A percentile compares a stretch with the other conserved stretches of the same genome.
These are phyloP conservation scores for Yamadazyma nakazawae DNA, from an alignment of 805 yeast species.

Conservation along the genomic window DNA sequence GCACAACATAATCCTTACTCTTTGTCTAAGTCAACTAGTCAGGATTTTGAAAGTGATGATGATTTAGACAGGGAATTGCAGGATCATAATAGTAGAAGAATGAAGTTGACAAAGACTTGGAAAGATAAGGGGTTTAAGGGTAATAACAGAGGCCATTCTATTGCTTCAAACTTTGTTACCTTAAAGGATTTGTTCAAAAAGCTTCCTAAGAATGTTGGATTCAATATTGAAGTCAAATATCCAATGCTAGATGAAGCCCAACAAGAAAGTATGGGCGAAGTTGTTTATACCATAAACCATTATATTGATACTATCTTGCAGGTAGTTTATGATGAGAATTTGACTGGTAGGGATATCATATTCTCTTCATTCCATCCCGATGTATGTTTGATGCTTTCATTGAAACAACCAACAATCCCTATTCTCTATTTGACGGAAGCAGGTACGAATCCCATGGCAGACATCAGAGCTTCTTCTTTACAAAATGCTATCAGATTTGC, in stretches of 20 bases:
- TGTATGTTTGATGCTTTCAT: constrained; percentile 74
- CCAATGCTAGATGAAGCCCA: constrained; percentile 95
- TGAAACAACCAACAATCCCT: constrained; percentile 93
- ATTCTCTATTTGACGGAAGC: constrained; percentile 85
- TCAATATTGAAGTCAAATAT: constrained; percentile 91
- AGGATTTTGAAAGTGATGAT: constrained; percentile 18
- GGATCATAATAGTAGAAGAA: constrained; percentile 51
- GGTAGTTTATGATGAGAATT: constrained; percentile 70
- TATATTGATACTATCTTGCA: constrained; percentile 87
- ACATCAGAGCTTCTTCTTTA: constrained; percentile 78
- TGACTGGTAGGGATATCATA: constrained; percentile 77
- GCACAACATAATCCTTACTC: constrained; percentile 3
- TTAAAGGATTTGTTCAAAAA: constrained; percentile 78
- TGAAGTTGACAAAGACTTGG: constrained; percentile 86
- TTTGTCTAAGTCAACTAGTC: constrained; percentile 1
- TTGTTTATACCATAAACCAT: constrained; percentile 76
- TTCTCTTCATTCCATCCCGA: constrained; percentile 96
- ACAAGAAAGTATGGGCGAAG: constrained; percentile 80
- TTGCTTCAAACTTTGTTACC: constrained; percentile 90
- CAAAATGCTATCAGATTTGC: constrained; percentile 92
- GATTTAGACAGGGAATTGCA: constrained; percentile 37
- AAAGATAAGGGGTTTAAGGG: constrained; percentile 86
- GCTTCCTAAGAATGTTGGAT: constrained; percentile 80
- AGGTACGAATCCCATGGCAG: constrained; percentile 85
- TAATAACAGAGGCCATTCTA: constrained; percentile 82